These are phyloP conservation scores for Kandelia obovata DNA, from an alignment of 345 rosid genomes.

Conservation along the genomic window DNA sequence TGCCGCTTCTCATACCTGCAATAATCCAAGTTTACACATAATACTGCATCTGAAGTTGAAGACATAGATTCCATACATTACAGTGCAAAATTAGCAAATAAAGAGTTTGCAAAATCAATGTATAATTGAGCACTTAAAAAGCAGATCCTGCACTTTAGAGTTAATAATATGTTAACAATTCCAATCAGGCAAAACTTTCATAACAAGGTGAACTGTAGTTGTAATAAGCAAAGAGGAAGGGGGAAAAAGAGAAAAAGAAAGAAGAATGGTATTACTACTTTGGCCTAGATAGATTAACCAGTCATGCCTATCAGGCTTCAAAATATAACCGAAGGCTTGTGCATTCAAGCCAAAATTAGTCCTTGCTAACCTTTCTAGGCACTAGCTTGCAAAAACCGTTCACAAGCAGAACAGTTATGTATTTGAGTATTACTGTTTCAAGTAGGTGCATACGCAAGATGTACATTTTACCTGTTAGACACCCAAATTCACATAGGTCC, in stretches of 20 bases:
- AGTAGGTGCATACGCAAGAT: neutral
- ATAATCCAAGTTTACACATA: slow-evolving; percentile 15
- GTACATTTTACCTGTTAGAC: neutral
- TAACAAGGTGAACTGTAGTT: neutral
- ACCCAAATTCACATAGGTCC: neutral
- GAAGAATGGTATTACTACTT: too few relatives aligned
- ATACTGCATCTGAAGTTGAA: slow-evolving; percentile 9
- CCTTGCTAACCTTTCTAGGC: too few relatives aligned
- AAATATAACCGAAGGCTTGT: too few relatives aligned
- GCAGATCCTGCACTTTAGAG: neutral
- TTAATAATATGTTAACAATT: neutral
- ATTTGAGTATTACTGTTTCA: neutral
- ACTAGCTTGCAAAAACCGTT: too few relatives aligned
- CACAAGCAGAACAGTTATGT: too few relatives aligned
- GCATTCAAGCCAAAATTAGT: too few relatives aligned
- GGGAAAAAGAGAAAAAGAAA: too few relatives aligned
- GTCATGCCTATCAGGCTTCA: too few relatives aligned
- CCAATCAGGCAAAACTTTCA: neutral
- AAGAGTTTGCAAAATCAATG: slow-evolving; percentile 4
- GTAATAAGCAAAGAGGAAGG: too few relatives aligned
- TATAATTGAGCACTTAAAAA: neutral
- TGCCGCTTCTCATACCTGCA: slow-evolving; percentile 36
- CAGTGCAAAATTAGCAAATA: slow-evolving; percentile 2
- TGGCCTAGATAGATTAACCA: too few relatives aligned
- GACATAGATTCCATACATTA: neutral